A percentile compares a stretch with the other conserved stretches of the same genome.
These are phyloP conservation scores for Trichosanthes cucumerina DNA, from an alignment of 306 rosid species.

Conservation along the genomic window DNA sequence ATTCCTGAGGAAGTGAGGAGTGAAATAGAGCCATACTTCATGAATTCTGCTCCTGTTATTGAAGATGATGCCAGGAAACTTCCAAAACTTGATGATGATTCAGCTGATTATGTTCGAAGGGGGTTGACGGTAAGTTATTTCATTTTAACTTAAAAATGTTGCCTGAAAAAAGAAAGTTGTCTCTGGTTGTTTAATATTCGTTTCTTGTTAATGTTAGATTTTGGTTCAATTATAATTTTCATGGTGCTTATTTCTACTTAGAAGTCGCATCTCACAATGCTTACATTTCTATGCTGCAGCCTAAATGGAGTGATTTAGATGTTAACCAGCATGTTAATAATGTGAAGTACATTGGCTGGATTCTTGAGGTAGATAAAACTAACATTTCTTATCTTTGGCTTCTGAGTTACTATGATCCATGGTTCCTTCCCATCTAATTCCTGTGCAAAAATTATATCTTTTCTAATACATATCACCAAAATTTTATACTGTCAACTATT, in stretches of 20 bases:
- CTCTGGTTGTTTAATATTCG: neutral
- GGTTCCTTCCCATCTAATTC: neutral
- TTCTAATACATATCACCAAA: neutral
- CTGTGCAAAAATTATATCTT: neutral
- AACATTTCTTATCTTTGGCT: neutral
- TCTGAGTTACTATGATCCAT: neutral
- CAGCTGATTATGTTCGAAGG: conserved; percentile 48
- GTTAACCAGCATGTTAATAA: conserved; percentile 97
- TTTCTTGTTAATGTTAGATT: neutral
- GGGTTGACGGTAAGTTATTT: conserved; percentile 66
- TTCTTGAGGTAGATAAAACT: conserved; percentile 63
- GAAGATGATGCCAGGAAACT: conserved; percentile 80
- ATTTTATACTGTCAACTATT: neutral
- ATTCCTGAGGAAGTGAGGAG: conserved; percentile 77
- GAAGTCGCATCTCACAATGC: neutral
- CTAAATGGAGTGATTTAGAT: conserved; percentile 88
- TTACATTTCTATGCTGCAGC: conserved; percentile 36
- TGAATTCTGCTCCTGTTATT: conserved; percentile 57
- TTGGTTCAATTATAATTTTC: neutral
- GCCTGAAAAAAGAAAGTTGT: neutral
- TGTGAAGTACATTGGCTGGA: conserved; percentile 99
- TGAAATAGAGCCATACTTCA: conserved; percentile 73
- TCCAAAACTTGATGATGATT: conserved; percentile 53
- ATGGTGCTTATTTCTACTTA: neutral
- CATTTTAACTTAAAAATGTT: neutral